Base-by-base conservation (phyloP, 2,329 filamentous ascomycete species). In the Colletotrichum nymphaeae region DNA sequence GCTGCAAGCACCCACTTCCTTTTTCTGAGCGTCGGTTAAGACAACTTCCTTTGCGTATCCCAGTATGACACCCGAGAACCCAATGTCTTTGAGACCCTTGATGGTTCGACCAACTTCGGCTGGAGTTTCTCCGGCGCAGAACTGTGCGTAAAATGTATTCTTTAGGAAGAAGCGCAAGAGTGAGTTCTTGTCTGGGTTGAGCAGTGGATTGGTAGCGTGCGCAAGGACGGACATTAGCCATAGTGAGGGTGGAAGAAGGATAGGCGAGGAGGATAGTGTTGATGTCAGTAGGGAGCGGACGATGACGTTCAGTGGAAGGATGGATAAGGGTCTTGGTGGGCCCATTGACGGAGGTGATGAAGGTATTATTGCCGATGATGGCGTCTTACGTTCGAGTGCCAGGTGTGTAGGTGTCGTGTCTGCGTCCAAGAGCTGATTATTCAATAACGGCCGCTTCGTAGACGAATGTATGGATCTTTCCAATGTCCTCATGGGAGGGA, bases 61-160 rank as follows among this genome's bases (percentile, higher is more conserved):
- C 59, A 98, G 87, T 68, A 98, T 95, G 6, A 97, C 93, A 14
- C 95, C 95, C 28, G 89, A 90, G 80, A 94, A 97, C 1, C 95
- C 95, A 57, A 96, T 91, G 37, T 86, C 82, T 81, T 94, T 94
- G 11, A 97, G 86, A 2, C 87, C 85, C 1, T 87, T 80, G 35
- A 95, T 89, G 0, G 93, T 95, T 35, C 81, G 83, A 55, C 86
- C 85, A 2, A 97, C 93, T 82, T 98, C 94, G 1, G 81, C 78
- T 0, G 88, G 86, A 62, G 90, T 93, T 83, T 95, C 93, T 32
- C 95, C 95, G 0, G 94, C 94, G 82, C 95, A 98, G 83, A 97
- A 98, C 78, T 98, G 95, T 28, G 92, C 91, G 81, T 98, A 98
- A 78, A 98, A 95, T 0, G 94, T 97, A 79, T 92, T 90, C 81